phyloP scores from a whole-genome alignment of 2,329 filamentous ascomycete genomes.

The Arthrobotrys sinensis region DNA sequence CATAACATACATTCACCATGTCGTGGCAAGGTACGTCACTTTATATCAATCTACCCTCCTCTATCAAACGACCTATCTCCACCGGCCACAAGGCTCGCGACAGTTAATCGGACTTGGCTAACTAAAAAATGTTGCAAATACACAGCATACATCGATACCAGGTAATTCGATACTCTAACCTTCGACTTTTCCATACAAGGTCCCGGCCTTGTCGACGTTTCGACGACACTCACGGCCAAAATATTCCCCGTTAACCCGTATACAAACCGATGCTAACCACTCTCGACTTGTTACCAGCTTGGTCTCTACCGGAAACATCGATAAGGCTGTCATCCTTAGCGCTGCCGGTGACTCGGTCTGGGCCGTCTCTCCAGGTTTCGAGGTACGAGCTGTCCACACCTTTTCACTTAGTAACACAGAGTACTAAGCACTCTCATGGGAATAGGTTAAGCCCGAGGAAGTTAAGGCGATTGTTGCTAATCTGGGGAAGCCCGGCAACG shows the following conservation, averaged over 20 bases:
- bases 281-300: slow-evolving; percentile 73
- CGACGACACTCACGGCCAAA: neutral
- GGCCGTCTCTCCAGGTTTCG: slow-evolving; percentile 80
- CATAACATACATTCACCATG: slow-evolving; percentile 62
- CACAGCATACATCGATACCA: slow-evolving; percentile 53
- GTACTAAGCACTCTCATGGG: neutral
- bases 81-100: neutral
- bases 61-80: neutral
- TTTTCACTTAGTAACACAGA: slow-evolving; percentile 48
- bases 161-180: slow-evolving; percentile 27
- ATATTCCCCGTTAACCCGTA: too few relatives aligned
- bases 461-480: slow-evolving; percentile 72
- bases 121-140: neutral
- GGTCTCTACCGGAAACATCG: slow-evolving; percentile 82
- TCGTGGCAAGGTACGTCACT: slow-evolving; percentile 64
- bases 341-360: slow-evolving; percentile 83
- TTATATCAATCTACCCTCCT: neutral
- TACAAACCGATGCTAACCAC: slow-evolving; percentile 18
- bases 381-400: slow-evolving; percentile 71
- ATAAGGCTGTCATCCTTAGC: slow-evolving; percentile 89
- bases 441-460: slow-evolving; percentile 69
- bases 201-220: too few relatives aligned
- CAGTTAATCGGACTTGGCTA: slow-evolving; percentile 7
- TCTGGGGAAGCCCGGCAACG: neutral
- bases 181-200: neutral